Base-by-base conservation (phyloP, 2,329 filamentous ascomycete species). In the Aaosphaeria arxii region DNA sequence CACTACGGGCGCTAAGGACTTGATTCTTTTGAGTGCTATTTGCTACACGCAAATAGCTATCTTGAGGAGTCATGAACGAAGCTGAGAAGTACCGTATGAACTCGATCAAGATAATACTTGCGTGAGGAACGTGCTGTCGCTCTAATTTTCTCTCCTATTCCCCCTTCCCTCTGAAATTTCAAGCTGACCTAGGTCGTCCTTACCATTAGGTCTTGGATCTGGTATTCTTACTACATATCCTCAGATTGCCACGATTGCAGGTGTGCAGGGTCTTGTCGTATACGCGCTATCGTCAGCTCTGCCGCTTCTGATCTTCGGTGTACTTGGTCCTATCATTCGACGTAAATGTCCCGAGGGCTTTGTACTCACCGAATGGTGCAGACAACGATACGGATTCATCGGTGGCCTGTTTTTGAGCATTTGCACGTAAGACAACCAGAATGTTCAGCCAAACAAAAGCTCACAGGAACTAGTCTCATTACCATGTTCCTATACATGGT, bases 81-180 rank as follows among this genome's bases (percentile, higher is more conserved):
- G 89, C 89, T 92, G 89, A 94, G 89, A 92, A 86, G 87, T 84
- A 94, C 89, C 88, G 89, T 91, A 78, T 87, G 75, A 85, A 92
- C 88, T 92, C 88, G 89, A 94, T 89, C 89, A 94, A 94, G 89
- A 89, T 92, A 94, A 92, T 91, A 87, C 89, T 94, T 94, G 89
- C 89, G 89, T 92, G 89, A 86, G 89, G 88, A 92, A 91, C 81
- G 89, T 92, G 88, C 87, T 91, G 88, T 88, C 88, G 88, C 88
- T 89, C 83, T 70, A 9, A 9, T 36, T 69, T 36, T 40, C 24
- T 40, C 39, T 40, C 17, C 39, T 17, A 11, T 40, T 40, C 63
- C 76, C 53, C 49, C 52, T 53, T 56, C 48, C 48, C 47, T 43
- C n/a, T 42, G 39, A 44, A 24, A 55, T 45, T 39, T 44, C 39